phyloP scores from a whole-genome alignment of 2,329 filamentous ascomycete genomes.

The Dactylonectria macrodidyma region DNA sequence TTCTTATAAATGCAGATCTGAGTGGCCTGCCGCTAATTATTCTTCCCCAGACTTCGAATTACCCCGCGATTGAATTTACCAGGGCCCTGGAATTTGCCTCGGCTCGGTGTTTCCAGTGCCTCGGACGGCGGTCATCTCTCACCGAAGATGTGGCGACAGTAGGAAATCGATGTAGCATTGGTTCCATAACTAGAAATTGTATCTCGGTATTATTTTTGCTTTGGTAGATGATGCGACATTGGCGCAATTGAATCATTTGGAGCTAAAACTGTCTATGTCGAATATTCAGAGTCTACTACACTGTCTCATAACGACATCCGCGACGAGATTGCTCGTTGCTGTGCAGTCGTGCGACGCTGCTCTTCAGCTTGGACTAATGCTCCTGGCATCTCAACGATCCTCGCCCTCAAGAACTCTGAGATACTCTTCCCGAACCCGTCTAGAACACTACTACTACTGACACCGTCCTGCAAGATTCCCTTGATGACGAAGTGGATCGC shows the following conservation, averaged over 20 bases:
- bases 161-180: neutral
- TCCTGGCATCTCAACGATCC: slow-evolving; percentile 48
- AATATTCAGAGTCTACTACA: neutral
- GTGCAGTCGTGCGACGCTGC: slow-evolving; percentile 23
- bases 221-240: accelerated
- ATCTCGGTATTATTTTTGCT: neutral
- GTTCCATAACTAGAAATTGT: neutral
- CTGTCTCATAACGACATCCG: slow-evolving; percentile 12
- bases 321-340: neutral
- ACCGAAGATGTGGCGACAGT: neutral
- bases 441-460: slow-evolving; percentile 63
- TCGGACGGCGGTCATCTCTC: slow-evolving; percentile 1
- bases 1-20: neutral
- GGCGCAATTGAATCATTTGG: neutral
- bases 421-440: slow-evolving; percentile 68
- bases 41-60: neutral
- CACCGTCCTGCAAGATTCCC: slow-evolving; percentile 59
- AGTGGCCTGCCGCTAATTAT: neutral
- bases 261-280: neutral
- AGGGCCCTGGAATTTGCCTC: neutral
- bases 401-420: slow-evolving; percentile 61
- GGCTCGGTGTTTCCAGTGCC: neutral
- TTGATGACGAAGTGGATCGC: slow-evolving; percentile 64
- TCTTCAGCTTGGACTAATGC: slow-evolving; percentile 43
- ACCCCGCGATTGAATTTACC: slow-evolving; percentile 1